Evolutionary conservation across 192 early-diverging fungal species (phyloP), one percentile per base, ranked within the genome.

Genomic region (Umbelopsis vinacea): DNA sequence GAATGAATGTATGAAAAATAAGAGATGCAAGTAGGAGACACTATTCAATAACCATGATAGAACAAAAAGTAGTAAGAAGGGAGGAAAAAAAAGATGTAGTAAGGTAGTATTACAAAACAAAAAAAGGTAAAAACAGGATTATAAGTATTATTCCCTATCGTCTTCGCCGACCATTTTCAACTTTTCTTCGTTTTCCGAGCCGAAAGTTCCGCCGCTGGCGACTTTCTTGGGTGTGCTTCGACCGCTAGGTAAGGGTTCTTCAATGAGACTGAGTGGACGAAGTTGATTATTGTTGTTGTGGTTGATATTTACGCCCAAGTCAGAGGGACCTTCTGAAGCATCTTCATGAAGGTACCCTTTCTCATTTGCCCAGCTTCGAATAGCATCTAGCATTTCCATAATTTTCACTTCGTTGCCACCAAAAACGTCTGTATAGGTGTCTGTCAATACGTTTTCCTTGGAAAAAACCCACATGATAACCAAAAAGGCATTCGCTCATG

Each of bases 141-240:
- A 63, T n/a, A 33, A 29, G 1, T 63, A 37, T 17, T 63, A 37
- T 37, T 63, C 26, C 33, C 33, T 63, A 43, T 63, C 57, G 29
- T 63, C 57, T 37, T 63, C 57, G 33, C 57, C 57, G 26, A 63
- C 57, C 57, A 63, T 63, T 63, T 63, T 63, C 33, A 63, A 63
- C 33, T 63, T 63, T n/a, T 63, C 57, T 37, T 75, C 74, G 8
- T 67, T 52, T 70, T 75, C 52, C 33, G 69, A 69, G 9, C 77
- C 77, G 74, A 79, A 79, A 4, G 77, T 79, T 38, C 77, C 77
- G 21, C 77, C 77, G 40, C 77, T 79, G 5, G 77, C 77, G 45
- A 74, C 74, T 50, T 79, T 79, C 5, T 70, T 69, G 48, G 57
- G 57, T 19, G 57, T 63, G 57, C 57, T 63, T 29, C 57, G 57